Evolutionary conservation across 2,329 filamentous ascomycete species (phyloP).

Genomic region (Huntiella moniliformis): DNA sequence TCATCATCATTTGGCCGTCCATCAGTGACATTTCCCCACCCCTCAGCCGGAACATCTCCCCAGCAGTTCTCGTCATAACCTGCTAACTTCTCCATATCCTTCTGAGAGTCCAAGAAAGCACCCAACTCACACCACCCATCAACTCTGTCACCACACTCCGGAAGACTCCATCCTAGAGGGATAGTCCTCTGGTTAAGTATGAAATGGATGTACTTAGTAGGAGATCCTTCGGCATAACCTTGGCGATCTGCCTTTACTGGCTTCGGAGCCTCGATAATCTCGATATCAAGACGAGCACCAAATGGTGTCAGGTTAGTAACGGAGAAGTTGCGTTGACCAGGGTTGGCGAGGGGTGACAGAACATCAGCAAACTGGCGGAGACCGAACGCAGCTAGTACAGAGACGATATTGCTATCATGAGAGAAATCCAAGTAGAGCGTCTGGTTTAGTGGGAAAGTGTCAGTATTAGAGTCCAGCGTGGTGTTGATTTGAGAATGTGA

Average conservation of each 20-base stretch:
- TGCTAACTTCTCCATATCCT: conserved; percentile 36
- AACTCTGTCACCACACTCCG: conserved; percentile 43
- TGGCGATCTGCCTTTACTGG: conserved; percentile 38
- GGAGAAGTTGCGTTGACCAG: conserved; percentile 41
- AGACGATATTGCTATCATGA: conserved; percentile 57
- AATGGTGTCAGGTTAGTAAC: conserved; percentile 54
- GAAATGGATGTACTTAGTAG: conserved; percentile 54
- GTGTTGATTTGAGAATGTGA: conserved; percentile 44
- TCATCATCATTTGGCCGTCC: neutral
- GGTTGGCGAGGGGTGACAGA: conserved; percentile 36
- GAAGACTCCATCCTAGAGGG: conserved; percentile 46
- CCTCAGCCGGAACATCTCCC: neutral
- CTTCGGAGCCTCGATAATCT: conserved; percentile 48
- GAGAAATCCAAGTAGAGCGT: conserved; percentile 59
- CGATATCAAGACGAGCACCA: conserved; percentile 53
- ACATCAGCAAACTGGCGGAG: conserved; percentile 46
- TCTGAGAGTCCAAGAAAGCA: conserved; percentile 45
- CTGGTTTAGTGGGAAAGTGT: conserved; percentile 57
- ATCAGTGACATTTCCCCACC: neutral
- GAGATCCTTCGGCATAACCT: conserved; percentile 24
- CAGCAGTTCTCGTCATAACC: conserved; percentile 23
- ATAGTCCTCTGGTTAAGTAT: conserved; percentile 56
- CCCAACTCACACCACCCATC: conserved; percentile 64
- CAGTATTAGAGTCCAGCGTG: conserved; percentile 48
- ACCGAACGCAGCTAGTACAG: conserved; percentile 53